Evolutionary conservation across 495 filamentous ascomycete genomes (phyloP).

Genomic region (Podospora anserina): DNA sequence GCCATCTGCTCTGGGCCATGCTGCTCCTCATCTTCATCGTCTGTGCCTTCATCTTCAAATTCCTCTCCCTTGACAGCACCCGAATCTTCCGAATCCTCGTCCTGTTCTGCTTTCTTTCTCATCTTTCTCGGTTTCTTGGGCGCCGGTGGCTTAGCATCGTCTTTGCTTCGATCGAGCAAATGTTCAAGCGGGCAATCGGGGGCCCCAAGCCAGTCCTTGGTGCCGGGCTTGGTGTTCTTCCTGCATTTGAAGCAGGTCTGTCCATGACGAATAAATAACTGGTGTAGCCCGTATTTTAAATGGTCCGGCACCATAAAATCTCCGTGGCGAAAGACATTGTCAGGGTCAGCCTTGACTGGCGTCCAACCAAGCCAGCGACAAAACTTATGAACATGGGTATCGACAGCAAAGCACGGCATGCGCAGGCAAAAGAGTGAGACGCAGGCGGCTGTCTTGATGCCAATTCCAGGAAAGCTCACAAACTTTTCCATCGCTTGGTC

Average conservation of each 20-base stretch:
- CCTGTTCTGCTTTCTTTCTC: slow-evolving; percentile 3
- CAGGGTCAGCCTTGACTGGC: slow-evolving; percentile 57
- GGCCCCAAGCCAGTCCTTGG: slow-evolving; percentile 42
- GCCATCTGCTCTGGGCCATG: background rate
- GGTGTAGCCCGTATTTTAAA: slow-evolving; percentile 85
- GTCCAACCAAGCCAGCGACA: slow-evolving; percentile 86
- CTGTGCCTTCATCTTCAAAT: background rate
- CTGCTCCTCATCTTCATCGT: background rate
- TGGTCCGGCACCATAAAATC: slow-evolving; percentile 79
- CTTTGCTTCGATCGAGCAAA: slow-evolving; percentile 37
- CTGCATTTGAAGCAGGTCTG: slow-evolving; percentile 75
- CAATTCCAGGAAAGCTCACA: slow-evolving; percentile 77
- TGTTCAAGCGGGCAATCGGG: slow-evolving; percentile 47
- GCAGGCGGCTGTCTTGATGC: slow-evolving; percentile 88
- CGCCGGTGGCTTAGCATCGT: slow-evolving; percentile 9
- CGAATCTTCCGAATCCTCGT: background rate
- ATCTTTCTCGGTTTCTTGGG: slow-evolving; percentile 10
- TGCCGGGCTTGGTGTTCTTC: slow-evolving; percentile 50
- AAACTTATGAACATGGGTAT: slow-evolving; percentile 80
- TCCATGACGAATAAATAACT: slow-evolving; percentile 84
- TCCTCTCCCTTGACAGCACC: background rate
- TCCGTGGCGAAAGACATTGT: slow-evolving; percentile 74
- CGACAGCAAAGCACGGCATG: slow-evolving; percentile 76
- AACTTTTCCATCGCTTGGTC: slow-evolving; percentile 72
- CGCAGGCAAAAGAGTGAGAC: slow-evolving; percentile 77